Percentiles rank a stretch among this genome's conserved stretches.
These are phyloP conservation scores for Sarcocystis neurona DNA, from an alignment of 169 alveolate genomes.

Conservation along the genomic window DNA sequence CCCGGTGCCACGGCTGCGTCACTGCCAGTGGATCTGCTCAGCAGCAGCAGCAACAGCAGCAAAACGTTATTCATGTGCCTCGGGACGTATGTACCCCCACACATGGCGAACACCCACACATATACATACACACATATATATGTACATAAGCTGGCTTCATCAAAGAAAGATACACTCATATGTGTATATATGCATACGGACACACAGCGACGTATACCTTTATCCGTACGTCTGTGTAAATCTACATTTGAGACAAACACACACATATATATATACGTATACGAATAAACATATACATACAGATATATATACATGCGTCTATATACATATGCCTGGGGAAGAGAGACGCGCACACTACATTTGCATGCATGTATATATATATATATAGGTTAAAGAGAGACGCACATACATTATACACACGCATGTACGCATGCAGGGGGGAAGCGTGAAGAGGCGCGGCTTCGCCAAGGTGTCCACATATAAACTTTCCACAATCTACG, in stretches of 20 bases:
- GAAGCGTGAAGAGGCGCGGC: neutral
- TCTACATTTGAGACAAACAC: too few species aligned
- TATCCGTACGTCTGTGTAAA: too few species aligned
- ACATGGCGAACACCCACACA: neutral
- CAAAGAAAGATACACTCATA: neutral
- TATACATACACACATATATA: neutral
- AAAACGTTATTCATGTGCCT: neutral
- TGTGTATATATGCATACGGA: neutral
- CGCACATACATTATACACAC: neutral
- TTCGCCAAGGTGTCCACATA: neutral
- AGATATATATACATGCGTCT: too few species aligned
- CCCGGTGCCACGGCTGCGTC: slow-evolving; percentile 67
- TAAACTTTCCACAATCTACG: neutral
- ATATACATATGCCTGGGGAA: too few species aligned
- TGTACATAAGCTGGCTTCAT: neutral
- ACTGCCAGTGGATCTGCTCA: slow-evolving; percentile 65
- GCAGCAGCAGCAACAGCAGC: neutral
- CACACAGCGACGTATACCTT: too few species aligned
- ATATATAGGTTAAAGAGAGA: neutral
- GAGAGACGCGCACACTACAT: too few species aligned
- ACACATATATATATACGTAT: too few species aligned
- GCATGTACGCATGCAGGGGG: neutral
- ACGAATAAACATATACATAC: too few species aligned
- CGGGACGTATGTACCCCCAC: neutral
- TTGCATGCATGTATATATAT: neutral